Evolutionary conservation across 2,329 filamentous ascomycete genomes (phyloP), one percentile per base, ranked within the genome.

Genomic region (Sclerotinia borealis): DNA sequence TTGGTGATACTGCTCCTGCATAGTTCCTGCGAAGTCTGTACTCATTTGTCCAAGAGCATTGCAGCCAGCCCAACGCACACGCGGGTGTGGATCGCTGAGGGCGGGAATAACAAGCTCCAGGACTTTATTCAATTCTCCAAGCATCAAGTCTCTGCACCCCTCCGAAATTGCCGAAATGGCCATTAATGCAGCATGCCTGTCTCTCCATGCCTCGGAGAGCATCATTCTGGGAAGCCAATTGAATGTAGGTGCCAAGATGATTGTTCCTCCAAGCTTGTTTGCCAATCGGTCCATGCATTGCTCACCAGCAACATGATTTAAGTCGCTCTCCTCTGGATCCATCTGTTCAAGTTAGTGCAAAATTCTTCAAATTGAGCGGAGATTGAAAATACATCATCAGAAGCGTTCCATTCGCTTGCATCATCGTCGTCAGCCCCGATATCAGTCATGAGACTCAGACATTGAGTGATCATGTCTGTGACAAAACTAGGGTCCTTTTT

Each of bases 41-140:
- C 93, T 98, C 95, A 99, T 99, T 77, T 99, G 95, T 34, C 95
- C 95, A n/a, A 99, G 84, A 48, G 95, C 95, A 74, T 99, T 98
- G 80, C 95, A 99, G 39, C 93, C 95, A 59, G 95, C 95, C 88
- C 96, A 99, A 72, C 93, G 89, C 62, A 99, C 95, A 74, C 95
- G 91, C 47, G 95, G 91, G 74, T 99, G 95, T 45, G 90, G 84
- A 74, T 99, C 93, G 71, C 89, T 87, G 41, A 99, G 83, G 41
- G 93, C 90, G 19, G 95, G 95, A 56, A 97, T 86, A n/a, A 99
- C 93, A 63, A 99, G 83, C 68, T 96, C 92, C 54, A 99, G 83
- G 27, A 99, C 93, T 74, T 97, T 93, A 75, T 92, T 91, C 4
- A 99, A 82, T 76, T 99, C 95, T 48, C 90, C 90, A 68, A 96